These are phyloP conservation scores for Leavenworthia alabamica DNA, from an alignment of 345 rosid species.

Conservation along the genomic window DNA sequence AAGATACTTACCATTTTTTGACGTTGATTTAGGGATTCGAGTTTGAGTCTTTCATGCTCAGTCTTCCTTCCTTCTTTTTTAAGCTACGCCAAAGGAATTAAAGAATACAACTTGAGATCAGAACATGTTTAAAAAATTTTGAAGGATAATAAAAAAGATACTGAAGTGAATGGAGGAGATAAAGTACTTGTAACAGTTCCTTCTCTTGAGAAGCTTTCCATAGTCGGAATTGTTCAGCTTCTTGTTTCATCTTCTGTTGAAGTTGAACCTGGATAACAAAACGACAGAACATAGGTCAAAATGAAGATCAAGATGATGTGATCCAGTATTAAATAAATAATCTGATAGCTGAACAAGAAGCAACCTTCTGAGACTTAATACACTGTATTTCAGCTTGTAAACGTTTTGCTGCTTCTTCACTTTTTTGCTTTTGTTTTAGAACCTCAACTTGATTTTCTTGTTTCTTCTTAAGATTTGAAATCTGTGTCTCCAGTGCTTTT, in stretches of 20 bases:
- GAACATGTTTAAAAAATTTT: not conserved
- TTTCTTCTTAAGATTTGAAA: no score
- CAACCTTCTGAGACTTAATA: slow-evolving; percentile 74
- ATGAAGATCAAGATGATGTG: not conserved
- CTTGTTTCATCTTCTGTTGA: slow-evolving; percentile 75
- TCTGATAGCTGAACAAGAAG: not conserved
- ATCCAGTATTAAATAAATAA: not conserved
- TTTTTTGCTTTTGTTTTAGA: slow-evolving; percentile 37
- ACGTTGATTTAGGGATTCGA: slow-evolving; percentile 64
- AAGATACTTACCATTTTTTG: slow-evolving; percentile 54
- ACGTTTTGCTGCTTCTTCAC: slow-evolving; percentile 70
- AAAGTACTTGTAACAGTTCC: slow-evolving; percentile 63
- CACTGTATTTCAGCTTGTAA: slow-evolving; percentile 67
- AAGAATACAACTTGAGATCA: slow-evolving; percentile 8
- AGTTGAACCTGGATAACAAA: slow-evolving; percentile 54
- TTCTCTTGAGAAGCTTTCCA: slow-evolving; percentile 80
- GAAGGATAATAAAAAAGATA: not conserved
- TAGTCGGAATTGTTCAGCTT: slow-evolving; percentile 78
- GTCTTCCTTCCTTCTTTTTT: slow-evolving; percentile 69
- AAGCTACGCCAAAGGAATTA: slow-evolving; percentile 40
- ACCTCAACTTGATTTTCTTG: no score
- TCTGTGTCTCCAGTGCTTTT: no score
- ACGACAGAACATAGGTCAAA: not conserved
- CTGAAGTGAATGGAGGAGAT: not conserved
- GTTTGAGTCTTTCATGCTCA: slow-evolving; percentile 70